Conservation (phyloP, 83 land plant species). For the Diphasiastrum complanatum region DNA sequence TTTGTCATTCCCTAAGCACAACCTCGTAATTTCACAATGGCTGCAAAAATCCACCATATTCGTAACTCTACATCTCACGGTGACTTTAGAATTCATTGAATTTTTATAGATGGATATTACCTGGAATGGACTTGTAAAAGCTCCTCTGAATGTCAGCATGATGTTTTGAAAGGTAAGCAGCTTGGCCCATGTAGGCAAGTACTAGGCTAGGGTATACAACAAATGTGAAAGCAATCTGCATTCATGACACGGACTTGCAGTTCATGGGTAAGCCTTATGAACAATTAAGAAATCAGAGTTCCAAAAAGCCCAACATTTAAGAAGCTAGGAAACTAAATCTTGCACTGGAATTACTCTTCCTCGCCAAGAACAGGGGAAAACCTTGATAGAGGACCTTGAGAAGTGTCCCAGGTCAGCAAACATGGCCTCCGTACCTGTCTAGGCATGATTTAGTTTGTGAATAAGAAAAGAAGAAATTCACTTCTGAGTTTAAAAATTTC, state of each 20-base stretch:
- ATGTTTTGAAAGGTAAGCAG: slow-evolving; percentile 62
- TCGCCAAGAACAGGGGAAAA: slow-evolving; percentile 6
- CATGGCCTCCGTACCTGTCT: slow-evolving; percentile 97
- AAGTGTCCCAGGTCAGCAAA: slow-evolving; percentile 97
- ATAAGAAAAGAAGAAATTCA: too few relatives aligned
- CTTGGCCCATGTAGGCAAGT: slow-evolving; percentile 75
- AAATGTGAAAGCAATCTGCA: slow-evolving; percentile 79
- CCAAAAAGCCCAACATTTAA: too few relatives aligned
- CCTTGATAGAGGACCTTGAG: slow-evolving; percentile 64
- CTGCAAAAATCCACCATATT: neutral
- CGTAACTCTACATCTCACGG: neutral
- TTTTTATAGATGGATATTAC: slow-evolving; percentile 19
- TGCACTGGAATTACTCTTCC: neutral
- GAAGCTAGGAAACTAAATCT: too few relatives aligned
- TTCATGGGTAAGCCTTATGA: neutral
- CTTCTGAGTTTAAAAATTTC: too few relatives aligned
- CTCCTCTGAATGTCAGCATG: slow-evolving; percentile 36
- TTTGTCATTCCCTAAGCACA: neutral
- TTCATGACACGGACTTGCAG: slow-evolving; percentile 2
- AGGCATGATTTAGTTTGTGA: too few relatives aligned
- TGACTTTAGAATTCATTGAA: neutral
- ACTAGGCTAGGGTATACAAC: slow-evolving; percentile 65
- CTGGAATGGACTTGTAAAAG: slow-evolving; percentile 68
- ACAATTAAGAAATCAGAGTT: too few relatives aligned
- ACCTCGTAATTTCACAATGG: neutral